phyloP scores from a whole-genome alignment of 108 stramenopile species.

The Schizochytrium sp. region DNA sequence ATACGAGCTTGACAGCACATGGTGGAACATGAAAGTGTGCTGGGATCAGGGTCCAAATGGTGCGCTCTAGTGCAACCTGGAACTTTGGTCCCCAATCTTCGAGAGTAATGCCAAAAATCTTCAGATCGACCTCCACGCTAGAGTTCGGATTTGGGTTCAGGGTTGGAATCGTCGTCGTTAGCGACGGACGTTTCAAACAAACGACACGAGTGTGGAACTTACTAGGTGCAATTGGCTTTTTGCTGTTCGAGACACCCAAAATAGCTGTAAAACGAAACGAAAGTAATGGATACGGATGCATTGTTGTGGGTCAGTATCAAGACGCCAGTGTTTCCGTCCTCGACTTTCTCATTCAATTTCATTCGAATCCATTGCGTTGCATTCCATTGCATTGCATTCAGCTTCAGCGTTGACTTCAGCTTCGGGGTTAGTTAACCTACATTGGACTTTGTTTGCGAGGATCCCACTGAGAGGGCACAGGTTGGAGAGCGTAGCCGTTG shows the following conservation, averaged over 20 bases:
- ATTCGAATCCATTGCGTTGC: neutral
- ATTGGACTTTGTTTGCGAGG: neutral
- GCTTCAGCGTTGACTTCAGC: neutral
- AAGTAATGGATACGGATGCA: neutral
- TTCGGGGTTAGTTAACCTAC: neutral
- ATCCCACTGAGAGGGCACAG: neutral
- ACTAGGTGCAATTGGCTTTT: neutral
- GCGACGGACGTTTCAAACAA: neutral
- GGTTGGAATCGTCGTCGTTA: neutral
- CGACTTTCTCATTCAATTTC: no score
- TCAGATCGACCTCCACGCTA: neutral
- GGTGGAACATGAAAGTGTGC: neutral
- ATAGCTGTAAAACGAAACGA: neutral
- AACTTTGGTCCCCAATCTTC: neutral
- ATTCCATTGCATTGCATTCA: neutral
- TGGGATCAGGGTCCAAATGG: neutral
- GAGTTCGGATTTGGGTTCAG: neutral
- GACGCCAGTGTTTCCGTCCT: no score
- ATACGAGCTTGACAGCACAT: neutral
- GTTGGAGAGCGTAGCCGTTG: neutral
- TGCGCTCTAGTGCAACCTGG: neutral
- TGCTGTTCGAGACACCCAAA: neutral
- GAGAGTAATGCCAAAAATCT: neutral
- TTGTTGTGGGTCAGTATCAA: no score
- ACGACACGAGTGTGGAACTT: neutral